These are phyloP conservation scores for Colletotrichum brevisporum DNA, from an alignment of 2,329 filamentous ascomycete species.

Conservation along the genomic window DNA sequence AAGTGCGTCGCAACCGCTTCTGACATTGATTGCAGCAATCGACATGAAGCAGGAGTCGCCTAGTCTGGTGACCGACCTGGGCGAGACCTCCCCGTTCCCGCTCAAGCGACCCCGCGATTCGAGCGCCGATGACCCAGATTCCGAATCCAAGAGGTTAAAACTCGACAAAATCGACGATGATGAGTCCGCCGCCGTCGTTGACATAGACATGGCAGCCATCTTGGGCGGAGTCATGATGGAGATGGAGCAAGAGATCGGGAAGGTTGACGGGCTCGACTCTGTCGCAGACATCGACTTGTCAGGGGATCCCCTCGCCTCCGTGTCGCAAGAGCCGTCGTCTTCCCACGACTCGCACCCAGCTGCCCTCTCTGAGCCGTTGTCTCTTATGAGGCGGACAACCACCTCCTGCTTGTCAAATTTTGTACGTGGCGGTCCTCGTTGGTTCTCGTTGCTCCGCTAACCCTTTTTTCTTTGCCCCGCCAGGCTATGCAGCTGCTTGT, in stretches of 20 bases:
- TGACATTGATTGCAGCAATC: slow-evolving; percentile 46
- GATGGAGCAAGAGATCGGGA: slow-evolving; percentile 27
- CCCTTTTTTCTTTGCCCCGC: neutral
- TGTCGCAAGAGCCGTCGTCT: slow-evolving; percentile 41
- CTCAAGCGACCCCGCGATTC: slow-evolving; percentile 55
- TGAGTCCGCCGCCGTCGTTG: slow-evolving; percentile 20
- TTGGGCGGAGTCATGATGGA: slow-evolving; percentile 48
- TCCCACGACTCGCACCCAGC: slow-evolving; percentile 44
- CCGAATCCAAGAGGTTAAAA: slow-evolving; percentile 49
- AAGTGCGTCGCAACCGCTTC: slow-evolving; percentile 38
- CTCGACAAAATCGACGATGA: neutral
- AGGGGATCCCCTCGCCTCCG: slow-evolving; percentile 28
- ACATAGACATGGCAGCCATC: slow-evolving; percentile 45
- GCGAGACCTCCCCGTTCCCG: slow-evolving; percentile 52
- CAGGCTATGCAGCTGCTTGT: slow-evolving; percentile 57
- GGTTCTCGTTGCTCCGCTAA: slow-evolving; percentile 38
- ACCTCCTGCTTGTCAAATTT: slow-evolving; percentile 57
- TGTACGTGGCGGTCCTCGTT: slow-evolving; percentile 49
- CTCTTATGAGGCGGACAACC: slow-evolving; percentile 55
- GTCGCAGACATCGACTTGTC: slow-evolving; percentile 46
- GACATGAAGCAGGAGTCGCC: slow-evolving; percentile 57
- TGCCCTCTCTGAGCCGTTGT: slow-evolving; percentile 54
- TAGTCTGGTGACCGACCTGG: slow-evolving; percentile 49
- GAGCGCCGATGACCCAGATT: slow-evolving; percentile 47
- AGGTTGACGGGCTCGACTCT: slow-evolving; percentile 46